Conservation (phyloP, 352 stramenopile genomes). For the Phytophthora syringae region DNA sequence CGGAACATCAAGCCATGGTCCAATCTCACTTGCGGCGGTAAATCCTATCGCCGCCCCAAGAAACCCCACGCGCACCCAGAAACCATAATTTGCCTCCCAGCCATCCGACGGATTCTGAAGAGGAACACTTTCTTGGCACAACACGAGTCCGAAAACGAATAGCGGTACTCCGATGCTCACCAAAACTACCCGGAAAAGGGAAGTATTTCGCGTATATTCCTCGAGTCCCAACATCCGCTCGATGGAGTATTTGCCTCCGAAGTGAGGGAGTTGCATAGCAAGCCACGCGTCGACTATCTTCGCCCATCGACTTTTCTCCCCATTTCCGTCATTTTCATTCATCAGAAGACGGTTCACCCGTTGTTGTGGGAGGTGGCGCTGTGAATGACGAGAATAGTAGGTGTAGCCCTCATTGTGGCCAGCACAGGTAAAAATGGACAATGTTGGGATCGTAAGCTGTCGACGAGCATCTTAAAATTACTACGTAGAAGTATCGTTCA, state of each 20-base stretch:
- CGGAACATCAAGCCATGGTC: background rate
- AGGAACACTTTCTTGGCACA: slow-evolving; percentile 5
- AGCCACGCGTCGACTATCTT: slow-evolving; percentile 3
- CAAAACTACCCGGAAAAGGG: background rate
- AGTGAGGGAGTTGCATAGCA: slow-evolving; percentile 12
- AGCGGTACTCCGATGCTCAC: slow-evolving; percentile 1
- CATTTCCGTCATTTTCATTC: too few species aligned
- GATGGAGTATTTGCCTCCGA: slow-evolving; percentile 18
- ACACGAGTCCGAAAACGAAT: background rate
- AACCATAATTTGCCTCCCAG: slow-evolving; percentile 10
- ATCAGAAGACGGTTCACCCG: background rate
- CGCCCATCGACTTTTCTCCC: background rate
- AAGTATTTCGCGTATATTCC: slow-evolving; percentile 17
- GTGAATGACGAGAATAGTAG: background rate
- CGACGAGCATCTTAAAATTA: too few species aligned
- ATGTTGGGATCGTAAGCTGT: too few species aligned
- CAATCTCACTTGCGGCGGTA: background rate
- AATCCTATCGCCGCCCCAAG: slow-evolving; percentile 7
- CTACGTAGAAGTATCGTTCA: too few species aligned
- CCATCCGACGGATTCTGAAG: slow-evolving; percentile 6
- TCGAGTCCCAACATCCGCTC: slow-evolving; percentile 19
- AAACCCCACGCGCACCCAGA: slow-evolving; percentile 11
- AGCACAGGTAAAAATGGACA: too few species aligned
- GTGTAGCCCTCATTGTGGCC: too few species aligned
- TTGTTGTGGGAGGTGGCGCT: background rate